Conservation (phyloP, 2,329 filamentous ascomycete genomes). For the Calonectria naviculata region DNA sequence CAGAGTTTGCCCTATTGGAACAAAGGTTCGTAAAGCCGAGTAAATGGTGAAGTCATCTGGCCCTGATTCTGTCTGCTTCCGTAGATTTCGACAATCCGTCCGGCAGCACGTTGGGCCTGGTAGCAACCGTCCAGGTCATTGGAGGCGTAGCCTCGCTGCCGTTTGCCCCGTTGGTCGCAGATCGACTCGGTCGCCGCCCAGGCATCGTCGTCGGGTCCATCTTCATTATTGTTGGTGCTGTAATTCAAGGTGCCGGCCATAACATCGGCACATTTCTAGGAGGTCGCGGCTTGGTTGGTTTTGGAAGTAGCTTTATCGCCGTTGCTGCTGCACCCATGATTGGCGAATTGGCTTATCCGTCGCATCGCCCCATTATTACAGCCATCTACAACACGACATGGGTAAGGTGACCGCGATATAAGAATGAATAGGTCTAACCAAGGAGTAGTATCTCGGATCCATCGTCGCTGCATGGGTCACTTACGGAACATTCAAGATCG, state of each 20-base stretch:
- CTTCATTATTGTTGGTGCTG: slow-evolving; percentile 45
- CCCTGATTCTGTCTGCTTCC: neutral
- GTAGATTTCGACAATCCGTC: slow-evolving; percentile 48
- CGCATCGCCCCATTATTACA: slow-evolving; percentile 62
- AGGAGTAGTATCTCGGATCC: slow-evolving; percentile 58
- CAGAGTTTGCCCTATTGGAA: slow-evolving; percentile 51
- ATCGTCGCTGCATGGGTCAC: slow-evolving; percentile 58
- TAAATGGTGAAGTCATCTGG: neutral
- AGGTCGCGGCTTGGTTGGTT: slow-evolving; percentile 63
- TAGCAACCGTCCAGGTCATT: slow-evolving; percentile 43
- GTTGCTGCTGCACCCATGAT: slow-evolving; percentile 62
- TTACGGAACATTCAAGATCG: slow-evolving; percentile 54
- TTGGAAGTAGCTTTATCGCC: slow-evolving; percentile 63
- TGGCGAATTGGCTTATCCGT: slow-evolving; percentile 64
- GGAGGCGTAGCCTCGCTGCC: slow-evolving; percentile 46
- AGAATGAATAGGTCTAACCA: slow-evolving; percentile 39
- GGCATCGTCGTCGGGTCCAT: slow-evolving; percentile 45
- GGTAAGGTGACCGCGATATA: slow-evolving; percentile 12
- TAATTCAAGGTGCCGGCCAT: slow-evolving; percentile 44
- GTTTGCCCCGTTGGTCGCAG: slow-evolving; percentile 46
- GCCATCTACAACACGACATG: slow-evolving; percentile 57
- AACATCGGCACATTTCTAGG: slow-evolving; percentile 63
- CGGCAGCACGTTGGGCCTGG: slow-evolving; percentile 41
- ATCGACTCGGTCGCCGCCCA: slow-evolving; percentile 44
- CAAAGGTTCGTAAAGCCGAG: slow-evolving; percentile 35